Percentiles rank a stretch among this genome's conserved stretches.
These are phyloP conservation scores for Avena insularis DNA, from an alignment of 176 grass and related monocot species.

Conservation along the genomic window DNA sequence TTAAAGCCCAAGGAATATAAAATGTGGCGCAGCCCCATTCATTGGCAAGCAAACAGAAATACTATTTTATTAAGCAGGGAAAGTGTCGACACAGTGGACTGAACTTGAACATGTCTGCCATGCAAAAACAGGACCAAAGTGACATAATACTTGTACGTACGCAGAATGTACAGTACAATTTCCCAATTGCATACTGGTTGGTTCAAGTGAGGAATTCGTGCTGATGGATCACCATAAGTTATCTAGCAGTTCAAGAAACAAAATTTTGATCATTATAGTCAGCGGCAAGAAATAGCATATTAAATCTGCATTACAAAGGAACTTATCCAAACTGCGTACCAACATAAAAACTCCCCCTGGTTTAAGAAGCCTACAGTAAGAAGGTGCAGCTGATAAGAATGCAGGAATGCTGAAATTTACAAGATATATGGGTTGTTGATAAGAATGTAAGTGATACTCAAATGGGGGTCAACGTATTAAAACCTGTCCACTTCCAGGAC, in stretches of 20 bases:
- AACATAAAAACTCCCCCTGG: slow-evolving; percentile 90
- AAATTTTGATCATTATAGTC: slow-evolving; percentile 30
- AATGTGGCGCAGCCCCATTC: not conserved
- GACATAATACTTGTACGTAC: slow-evolving; percentile 54
- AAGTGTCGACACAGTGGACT: not conserved
- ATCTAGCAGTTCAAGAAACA: slow-evolving; percentile 66
- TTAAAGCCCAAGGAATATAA: slow-evolving; percentile 13
- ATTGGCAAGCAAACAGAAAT: not conserved
- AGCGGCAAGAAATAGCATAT: slow-evolving; percentile 26
- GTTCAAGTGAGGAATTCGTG: slow-evolving; percentile 76
- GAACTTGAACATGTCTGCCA: slow-evolving; percentile 27
- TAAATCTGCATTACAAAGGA: slow-evolving; percentile 22
- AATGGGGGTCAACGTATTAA: slow-evolving; percentile 42
- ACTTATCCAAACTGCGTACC: slow-evolving; percentile 50
- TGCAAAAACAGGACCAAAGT: not conserved
- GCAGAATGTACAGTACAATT: slow-evolving; percentile 77
- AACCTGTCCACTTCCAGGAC: slow-evolving; percentile 93
- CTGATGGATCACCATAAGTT: slow-evolving; percentile 97
- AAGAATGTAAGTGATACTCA: slow-evolving; percentile 36
- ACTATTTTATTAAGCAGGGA: slow-evolving; percentile 24
- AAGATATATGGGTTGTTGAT: slow-evolving; percentile 8
- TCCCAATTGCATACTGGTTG: slow-evolving; percentile 86
- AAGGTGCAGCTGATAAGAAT: slow-evolving; percentile 43
- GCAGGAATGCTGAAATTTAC: slow-evolving; percentile 36
- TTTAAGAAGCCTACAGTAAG: slow-evolving; percentile 85